Conservation (phyloP, 2,329 filamentous ascomycete species). For the Fulvia fulva region DNA sequence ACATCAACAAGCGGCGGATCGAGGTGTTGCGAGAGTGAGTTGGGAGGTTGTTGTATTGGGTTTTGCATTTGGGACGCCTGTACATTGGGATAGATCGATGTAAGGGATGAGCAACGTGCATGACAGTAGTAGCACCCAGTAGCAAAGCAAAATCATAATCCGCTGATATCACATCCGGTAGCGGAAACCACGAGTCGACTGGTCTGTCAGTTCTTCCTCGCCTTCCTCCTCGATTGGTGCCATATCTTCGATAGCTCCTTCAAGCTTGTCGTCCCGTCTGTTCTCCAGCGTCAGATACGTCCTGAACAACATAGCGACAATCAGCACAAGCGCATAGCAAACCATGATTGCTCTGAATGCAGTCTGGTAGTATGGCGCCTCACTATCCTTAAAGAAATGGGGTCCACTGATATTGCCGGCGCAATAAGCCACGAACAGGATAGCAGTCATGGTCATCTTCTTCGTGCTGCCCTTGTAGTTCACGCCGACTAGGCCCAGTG, state of each 20-base stretch:
- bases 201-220: conserved; percentile 58
- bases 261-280: conserved; percentile 28
- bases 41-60: neutral
- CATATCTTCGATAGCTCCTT: conserved; percentile 23
- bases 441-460: conserved; percentile 31
- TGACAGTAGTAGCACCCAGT: too few species aligned
- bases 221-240: conserved; percentile 40
- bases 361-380: conserved; percentile 44
- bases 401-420: conserved; percentile 47
- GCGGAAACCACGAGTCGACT: conserved; percentile 56
- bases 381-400: conserved; percentile 47
- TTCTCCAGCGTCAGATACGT: conserved; percentile 49
- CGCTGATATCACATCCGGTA: conserved; percentile 52
- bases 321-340: conserved; percentile 52
- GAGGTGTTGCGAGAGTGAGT: neutral
- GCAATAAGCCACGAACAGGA: conserved; percentile 50
- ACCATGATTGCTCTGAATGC: conserved; percentile 53
- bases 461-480: conserved; percentile 45
- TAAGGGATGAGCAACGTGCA: too few species aligned
- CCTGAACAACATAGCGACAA: conserved; percentile 44
- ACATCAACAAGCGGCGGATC: neutral
- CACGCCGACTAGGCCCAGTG: conserved; percentile 51
- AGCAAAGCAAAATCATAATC: too few species aligned
- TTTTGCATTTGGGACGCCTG: neutral
- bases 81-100: neutral